Base-by-base conservation (phyloP, 306 rosid species). In the Cucurbita pepo region DNA sequence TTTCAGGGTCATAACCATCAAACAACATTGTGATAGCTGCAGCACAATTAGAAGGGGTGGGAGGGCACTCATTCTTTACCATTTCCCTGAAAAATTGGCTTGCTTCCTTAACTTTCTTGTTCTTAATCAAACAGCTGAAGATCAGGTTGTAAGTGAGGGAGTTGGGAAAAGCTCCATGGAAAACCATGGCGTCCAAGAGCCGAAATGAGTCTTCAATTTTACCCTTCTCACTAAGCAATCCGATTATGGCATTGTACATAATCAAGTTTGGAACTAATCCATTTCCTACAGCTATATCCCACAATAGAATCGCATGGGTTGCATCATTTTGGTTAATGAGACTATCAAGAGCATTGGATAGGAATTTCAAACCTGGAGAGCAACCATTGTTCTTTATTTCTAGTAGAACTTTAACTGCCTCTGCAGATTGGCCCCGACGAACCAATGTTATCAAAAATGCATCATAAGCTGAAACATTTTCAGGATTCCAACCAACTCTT, bases 241-340 rank as follows among this genome's bases (percentile, higher is more conserved):
- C 94, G 36, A 90, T 85, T 81, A 88, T 79, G 18, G 88, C 87
- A 81, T 90, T 90, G 22, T 82, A 88, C 91, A 85, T 86, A 50
- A 76, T 72, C 80, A 83, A 78, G 73, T 85, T 82, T 16, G 91
- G 94, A 58, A 81, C 34, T 56, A 80, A 37, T 3, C 83, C 87
- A 79, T 77, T 75, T 21, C 64, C 78, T 40, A 83, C 83, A 86
- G 86, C 78, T 22, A 71, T 73, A 79, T 88, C 87, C 96, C 96
- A 90, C 84, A 85, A 15, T 36, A 70, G 74, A 22, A 86, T 51
- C 5, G 88, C 96, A 63, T 80, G 73, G 61, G 15, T 57, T 0
- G 56, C 77, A 25, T 88, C 79, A 8, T 83, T 88, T 51, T 30
- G 77, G 70, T 85, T 81, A 56, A 80, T 82, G 41, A 90, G 69